Evolutionary conservation across 345 rosid genomes (phyloP), one percentile per base, ranked within the genome.

Genomic region (Salix dunnii): DNA sequence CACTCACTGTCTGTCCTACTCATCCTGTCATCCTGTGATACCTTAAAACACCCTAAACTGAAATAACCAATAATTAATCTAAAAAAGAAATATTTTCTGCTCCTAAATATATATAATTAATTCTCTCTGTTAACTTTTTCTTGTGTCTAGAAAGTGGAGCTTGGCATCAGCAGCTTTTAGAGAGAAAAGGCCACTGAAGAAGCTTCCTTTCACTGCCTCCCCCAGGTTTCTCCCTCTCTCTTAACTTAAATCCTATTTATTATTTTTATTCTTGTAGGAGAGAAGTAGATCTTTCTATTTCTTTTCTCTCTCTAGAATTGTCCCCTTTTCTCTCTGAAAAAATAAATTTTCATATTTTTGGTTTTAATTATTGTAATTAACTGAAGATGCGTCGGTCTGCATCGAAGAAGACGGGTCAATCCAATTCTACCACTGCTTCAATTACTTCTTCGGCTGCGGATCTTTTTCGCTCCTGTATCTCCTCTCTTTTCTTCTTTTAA

Each of bases 401-500:
- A 76, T 74, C 92, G 28, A 93, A 85, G 87, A 93, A 90, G 83
- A 77, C 93, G 84, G 90, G 88, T 88, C 92, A 92, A 89, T 78
- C 93, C 66, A 88, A 83, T 85, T 92, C 94, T 21, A 83, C 62
- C 62, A n/a, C 90, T 55, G 65, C 88, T 65, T 82, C 91, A 46
- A 79, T 89, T 75, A 67, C 86, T 77, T 78, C 87, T 78, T 85
- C 97, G 13, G 83, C 97, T 71, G 67, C 94, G 84, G 97, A 93
- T 93, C 97, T 91, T 87, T 91, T 91, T 78, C 97, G 99, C 83
- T 89, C 96, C 76, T 94, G 99, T 93, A 80, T 66, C 51, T 18
- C 28, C 21, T 31, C 36, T 71, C 42, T 5, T 14, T 6, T 16
- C 49, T 63, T 25, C 20, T 25, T 65, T 49, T 68, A 16, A 42